Percentiles rank a stretch among this genome's conserved stretches.
These are phyloP conservation scores for Colletotrichum somersetense DNA, from an alignment of 2,329 filamentous ascomycete genomes.

Conservation along the genomic window DNA sequence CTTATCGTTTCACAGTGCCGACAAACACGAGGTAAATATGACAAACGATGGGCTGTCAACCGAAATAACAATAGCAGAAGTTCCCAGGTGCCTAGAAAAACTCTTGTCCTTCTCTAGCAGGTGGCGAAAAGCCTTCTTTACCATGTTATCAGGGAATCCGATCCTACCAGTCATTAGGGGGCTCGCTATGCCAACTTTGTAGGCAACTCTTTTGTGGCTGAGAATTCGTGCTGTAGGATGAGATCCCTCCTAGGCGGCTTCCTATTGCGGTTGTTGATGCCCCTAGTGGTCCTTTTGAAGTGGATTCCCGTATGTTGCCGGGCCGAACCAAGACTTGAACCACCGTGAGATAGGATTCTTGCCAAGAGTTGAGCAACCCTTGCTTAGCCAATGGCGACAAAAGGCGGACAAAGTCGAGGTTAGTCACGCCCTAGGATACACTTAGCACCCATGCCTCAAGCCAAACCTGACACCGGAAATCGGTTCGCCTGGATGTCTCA, in stretches of 20 bases:
- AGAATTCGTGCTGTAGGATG: constrained; percentile 15
- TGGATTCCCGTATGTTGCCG: background rate
- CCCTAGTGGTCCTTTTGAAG: background rate
- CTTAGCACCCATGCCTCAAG: background rate
- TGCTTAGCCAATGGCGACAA: background rate
- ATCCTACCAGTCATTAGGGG: constrained; percentile 15
- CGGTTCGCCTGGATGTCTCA: background rate
- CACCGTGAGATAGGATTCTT: constrained; percentile 19
- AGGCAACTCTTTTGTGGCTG: background rate
- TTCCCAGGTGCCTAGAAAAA: background rate
- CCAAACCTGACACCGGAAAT: background rate
- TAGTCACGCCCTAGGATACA: background rate
- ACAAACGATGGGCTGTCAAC: background rate
- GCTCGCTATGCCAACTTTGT: no score
- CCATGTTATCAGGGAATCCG: background rate
- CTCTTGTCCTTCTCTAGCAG: constrained; percentile 12
- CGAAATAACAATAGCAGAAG: background rate
- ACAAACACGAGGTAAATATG: background rate
- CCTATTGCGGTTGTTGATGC: constrained; percentile 9
- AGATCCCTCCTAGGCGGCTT: constrained; percentile 7
- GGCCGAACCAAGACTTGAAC: background rate
- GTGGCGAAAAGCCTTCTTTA: background rate
- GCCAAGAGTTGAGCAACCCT: constrained; percentile 18
- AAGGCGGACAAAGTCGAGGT: background rate
- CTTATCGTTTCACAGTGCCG: background rate